Evolutionary conservation across 2,329 filamentous ascomycete species (phyloP), one percentile per base, ranked within the genome.

Genomic region (Fusarium sp.): DNA sequence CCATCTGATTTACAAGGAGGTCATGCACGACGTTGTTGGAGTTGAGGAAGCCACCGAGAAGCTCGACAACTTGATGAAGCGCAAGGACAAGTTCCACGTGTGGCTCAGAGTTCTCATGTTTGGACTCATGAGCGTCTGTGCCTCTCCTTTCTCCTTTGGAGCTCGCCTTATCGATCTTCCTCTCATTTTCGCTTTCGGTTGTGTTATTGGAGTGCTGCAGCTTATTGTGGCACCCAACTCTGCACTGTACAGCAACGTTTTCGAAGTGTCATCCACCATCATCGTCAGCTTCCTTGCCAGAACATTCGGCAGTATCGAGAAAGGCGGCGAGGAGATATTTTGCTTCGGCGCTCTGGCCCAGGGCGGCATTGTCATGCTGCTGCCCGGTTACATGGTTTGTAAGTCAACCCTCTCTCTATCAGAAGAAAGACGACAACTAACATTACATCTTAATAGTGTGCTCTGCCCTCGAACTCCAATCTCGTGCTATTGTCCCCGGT

Each of bases 101-200:
- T 84, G 83, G 79, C 73, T 84, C 14, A 77, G 86, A 14, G 89
- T 95, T 13, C 75, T 90, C 7, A 82, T 92, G 18, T 93, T 93
- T 70, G 92, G 93, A 3, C 81, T 93, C 39, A 92, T 92, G 13
- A 92, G 91, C 45, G 90, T 88, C 0, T 86, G 84, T 4, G 91
- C 92, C 9, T 92, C 90, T 0, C 91, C 92, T 0, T 95, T 94
- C 74, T 92, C 92, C 1, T 95, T 94, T 75, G 83, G 87, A 65
- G 91, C 90, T 6, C 86, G 92, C 14, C 83, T 88, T 2, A 90
- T 94, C 69, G 92, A 95, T 74, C 82, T 94, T 42, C 92, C 91
- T 0, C 85, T 94, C 38, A 86, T 87, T 24, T 95, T 94, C 77
- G 63, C 90, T 20, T 84, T 95, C 3, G 92, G 92, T 2, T 90